A percentile compares a stretch with the other conserved stretches of the same genome.
Evolutionary conservation across 177 flowering plant genomes (phyloP).

Genomic region (Vitis hybrid): DNA sequence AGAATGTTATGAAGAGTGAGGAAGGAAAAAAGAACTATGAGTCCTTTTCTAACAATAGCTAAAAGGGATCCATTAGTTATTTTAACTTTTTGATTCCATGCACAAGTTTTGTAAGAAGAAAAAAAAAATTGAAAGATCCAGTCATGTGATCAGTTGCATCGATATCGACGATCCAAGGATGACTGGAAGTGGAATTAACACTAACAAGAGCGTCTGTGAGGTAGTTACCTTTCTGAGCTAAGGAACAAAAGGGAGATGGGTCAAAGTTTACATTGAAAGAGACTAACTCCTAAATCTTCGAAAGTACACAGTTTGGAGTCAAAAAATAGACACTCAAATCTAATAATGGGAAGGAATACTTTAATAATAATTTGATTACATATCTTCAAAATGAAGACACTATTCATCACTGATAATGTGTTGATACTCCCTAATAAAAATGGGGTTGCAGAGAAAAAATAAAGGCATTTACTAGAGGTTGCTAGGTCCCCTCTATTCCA

Average conservation of each 20-base stretch:
- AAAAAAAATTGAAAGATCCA: neutral
- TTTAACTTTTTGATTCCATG: neutral
- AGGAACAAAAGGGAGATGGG: neutral
- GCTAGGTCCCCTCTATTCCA: too few species aligned
- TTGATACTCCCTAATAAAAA: too few species aligned
- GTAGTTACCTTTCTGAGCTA: slow-evolving; percentile 4
- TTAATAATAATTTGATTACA: too few species aligned
- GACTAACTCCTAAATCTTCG: too few species aligned
- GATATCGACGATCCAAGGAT: neutral
- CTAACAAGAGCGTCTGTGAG: neutral
- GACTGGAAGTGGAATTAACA: neutral
- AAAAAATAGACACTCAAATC: too few species aligned
- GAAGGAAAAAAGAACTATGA: neutral
- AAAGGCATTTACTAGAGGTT: too few species aligned
- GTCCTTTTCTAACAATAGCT: neutral
- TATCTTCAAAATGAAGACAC: too few species aligned
- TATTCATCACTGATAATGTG: too few species aligned
- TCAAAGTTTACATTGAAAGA: too few species aligned
- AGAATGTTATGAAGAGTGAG: slow-evolving; percentile 4
- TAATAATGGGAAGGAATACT: too few species aligned
- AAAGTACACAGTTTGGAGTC: too few species aligned
- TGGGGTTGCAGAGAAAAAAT: too few species aligned
- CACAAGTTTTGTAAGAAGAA: slow-evolving; percentile 2
- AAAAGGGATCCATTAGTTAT: neutral
- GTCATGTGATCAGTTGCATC: slow-evolving; percentile 8